Conservation (phyloP, 805 yeast species). For the Schwanniomyces yamadae region DNA sequence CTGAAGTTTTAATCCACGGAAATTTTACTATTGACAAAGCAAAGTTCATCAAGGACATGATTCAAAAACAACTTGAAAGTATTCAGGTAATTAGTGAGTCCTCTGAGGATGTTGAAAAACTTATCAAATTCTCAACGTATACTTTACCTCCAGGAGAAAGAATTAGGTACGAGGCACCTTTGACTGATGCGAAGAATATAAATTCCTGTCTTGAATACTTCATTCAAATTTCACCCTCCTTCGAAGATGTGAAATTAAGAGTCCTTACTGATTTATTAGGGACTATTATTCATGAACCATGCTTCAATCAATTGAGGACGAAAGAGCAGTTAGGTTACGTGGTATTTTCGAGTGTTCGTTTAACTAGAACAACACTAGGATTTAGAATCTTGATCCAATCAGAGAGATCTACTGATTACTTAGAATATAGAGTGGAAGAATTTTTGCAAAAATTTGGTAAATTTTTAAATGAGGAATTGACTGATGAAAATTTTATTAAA, state of each 20-base stretch:
- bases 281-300: slow-evolving; percentile 80
- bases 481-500: slow-evolving; percentile 62
- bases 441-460: slow-evolving; percentile 53
- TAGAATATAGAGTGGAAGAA: slow-evolving; percentile 72
- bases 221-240: slow-evolving; percentile 58
- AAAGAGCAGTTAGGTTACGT: slow-evolving; percentile 95
- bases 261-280: slow-evolving; percentile 63
- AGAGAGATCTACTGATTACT: slow-evolving; percentile 70
- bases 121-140: slow-evolving; percentile 34
- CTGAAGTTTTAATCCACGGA: slow-evolving; percentile 77
- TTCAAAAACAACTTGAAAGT: slow-evolving; percentile 33
- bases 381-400: slow-evolving; percentile 78
- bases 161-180: slow-evolving; percentile 46
- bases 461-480: slow-evolving; percentile 45
- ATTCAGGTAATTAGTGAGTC: slow-evolving; percentile 31
- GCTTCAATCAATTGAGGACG: slow-evolving; percentile 85
- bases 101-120: slow-evolving; percentile 22
- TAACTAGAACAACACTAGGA: slow-evolving; percentile 70
- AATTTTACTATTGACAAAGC: slow-evolving; percentile 61
- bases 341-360: slow-evolving; percentile 74
- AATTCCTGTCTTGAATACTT: slow-evolving; percentile 84
- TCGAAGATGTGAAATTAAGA: slow-evolving; percentile 27
- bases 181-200: slow-evolving; percentile 68
- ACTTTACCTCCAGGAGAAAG: slow-evolving; percentile 38
- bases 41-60: slow-evolving; percentile 42